Evolutionary conservation across 2,329 filamentous ascomycete genomes (phyloP).

Genomic region (Harringtonia lauricola): DNA sequence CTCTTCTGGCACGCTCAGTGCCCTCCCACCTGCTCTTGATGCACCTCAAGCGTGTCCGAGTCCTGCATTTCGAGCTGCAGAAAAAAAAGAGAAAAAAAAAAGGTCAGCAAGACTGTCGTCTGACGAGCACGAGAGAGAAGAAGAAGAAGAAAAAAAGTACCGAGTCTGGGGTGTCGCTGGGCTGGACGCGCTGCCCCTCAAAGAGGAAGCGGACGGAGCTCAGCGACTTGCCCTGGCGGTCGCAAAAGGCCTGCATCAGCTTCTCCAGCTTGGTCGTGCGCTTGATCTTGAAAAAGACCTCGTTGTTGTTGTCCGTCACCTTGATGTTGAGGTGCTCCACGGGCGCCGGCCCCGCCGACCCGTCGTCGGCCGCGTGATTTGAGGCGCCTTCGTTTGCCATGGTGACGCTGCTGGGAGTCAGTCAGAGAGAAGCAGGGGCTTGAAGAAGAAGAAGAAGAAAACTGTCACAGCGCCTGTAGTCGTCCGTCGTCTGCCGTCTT

Average conservation of each 20-base stretch:
- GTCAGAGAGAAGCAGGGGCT: background rate
- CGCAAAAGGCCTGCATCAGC: constrained; percentile 96
- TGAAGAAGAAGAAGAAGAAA: background rate
- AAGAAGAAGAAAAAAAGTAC: constrained; percentile 34
- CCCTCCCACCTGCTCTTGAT: constrained; percentile 95
- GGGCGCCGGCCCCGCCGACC: constrained; percentile 23
- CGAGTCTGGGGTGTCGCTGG: constrained; percentile 79
- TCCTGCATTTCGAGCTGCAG: constrained; percentile 88
- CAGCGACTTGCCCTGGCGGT: constrained; percentile 81
- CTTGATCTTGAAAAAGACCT: constrained; percentile 99
- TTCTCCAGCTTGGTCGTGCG: constrained; percentile 91
- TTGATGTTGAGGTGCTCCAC: constrained; percentile 91
- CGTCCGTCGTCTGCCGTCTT: background rate
- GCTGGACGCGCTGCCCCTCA: constrained; percentile 86
- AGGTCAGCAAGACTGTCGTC: background rate
- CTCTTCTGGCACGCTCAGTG: no score
- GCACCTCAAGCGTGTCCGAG: constrained; percentile 91
- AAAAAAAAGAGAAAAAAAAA: no score
- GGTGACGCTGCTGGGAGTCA: constrained; percentile 6
- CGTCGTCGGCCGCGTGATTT: constrained; percentile 5
- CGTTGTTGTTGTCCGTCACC: constrained; percentile 98
- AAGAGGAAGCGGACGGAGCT: constrained; percentile 88
- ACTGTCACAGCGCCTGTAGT: no score
- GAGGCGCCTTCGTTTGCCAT: constrained; percentile 36
- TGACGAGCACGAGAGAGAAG: constrained; percentile 10